Conservation (phyloP, 441 rosid species). For the Monsonia emarginata region DNA sequence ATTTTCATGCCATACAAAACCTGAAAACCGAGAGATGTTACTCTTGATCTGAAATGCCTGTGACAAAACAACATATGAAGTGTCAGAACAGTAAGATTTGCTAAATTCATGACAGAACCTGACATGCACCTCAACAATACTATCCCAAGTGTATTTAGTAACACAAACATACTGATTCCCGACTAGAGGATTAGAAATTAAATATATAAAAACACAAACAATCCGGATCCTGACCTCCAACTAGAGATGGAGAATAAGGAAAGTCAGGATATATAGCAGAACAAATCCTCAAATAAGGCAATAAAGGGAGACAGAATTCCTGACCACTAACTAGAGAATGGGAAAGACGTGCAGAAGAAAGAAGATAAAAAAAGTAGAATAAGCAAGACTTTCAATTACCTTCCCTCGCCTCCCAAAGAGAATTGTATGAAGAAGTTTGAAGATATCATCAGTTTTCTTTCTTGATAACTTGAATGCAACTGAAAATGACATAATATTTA, state of each 20-base stretch:
- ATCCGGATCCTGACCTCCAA: neutral
- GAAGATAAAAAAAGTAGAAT: neutral
- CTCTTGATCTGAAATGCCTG: constrained; percentile 86
- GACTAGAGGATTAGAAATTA: neutral
- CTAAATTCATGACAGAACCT: neutral
- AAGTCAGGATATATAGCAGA: neutral
- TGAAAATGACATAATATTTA: constrained; percentile 19
- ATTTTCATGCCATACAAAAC: constrained; percentile 85
- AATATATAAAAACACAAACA: neutral
- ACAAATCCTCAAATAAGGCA: neutral
- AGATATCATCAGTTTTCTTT: constrained; percentile 66
- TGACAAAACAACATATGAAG: constrained; percentile 25
- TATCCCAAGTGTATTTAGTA: constrained; percentile 2
- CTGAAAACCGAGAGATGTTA: constrained; percentile 78
- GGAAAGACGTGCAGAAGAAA: neutral
- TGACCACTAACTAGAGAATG: neutral
- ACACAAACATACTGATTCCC: neutral
- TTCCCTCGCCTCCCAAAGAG: constrained; percentile 82
- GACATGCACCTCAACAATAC: neutral
- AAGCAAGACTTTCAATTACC: constrained; percentile 32
- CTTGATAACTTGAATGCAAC: constrained; percentile 82
- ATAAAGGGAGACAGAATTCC: neutral
- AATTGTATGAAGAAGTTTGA: constrained; percentile 66
- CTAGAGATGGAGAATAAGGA: neutral
- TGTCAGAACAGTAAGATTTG: constrained; percentile 18